Evolutionary conservation across 495 filamentous ascomycete genomes (phyloP).

Genomic region (Xylona heveae): DNA sequence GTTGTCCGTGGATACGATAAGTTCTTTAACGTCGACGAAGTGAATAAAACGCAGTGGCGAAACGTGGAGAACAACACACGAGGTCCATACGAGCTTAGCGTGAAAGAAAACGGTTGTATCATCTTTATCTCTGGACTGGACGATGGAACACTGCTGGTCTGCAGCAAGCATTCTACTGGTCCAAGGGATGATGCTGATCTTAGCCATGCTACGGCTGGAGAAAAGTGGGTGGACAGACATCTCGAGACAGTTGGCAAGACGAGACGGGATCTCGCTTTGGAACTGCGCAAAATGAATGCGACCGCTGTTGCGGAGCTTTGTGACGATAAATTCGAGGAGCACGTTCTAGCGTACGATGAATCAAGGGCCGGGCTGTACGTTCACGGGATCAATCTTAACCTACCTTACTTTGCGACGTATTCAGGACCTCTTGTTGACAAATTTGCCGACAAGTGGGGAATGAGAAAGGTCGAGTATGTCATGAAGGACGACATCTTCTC

Average conservation of each 20-base stretch:
- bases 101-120: conserved; percentile 98
- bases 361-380: conserved; percentile 79
- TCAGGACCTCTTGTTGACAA: conserved; percentile 54
- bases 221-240: conserved; percentile 68
- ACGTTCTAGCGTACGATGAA: conserved; percentile 77
- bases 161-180: conserved; percentile 95
- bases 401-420: conserved; percentile 75
- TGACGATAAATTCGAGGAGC: conserved; percentile 90
- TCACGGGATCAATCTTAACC: conserved; percentile 87
- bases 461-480: conserved; percentile 69
- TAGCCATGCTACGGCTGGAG: conserved; percentile 74
- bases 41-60: conserved; percentile 54
- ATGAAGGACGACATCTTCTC: conserved; percentile 49
- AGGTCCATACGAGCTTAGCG: conserved; percentile 83
- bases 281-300: conserved; percentile 57
- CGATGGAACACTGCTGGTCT: conserved; percentile 71
- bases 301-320: conserved; percentile 94
- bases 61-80: conserved; percentile 57
- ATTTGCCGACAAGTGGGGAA: conserved; percentile 87
- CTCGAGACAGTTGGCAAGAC: conserved; percentile 53
- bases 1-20: conserved; percentile 86
- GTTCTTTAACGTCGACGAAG: conserved; percentile 87
- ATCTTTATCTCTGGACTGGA: conserved; percentile 89
- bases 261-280: conserved; percentile 48
- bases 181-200: conserved; percentile 37